Evolutionary conservation across 192 early-diverging fungal species (phyloP), one percentile per base, ranked within the genome.

Genomic region (Umbelopsis vinacea): DNA sequence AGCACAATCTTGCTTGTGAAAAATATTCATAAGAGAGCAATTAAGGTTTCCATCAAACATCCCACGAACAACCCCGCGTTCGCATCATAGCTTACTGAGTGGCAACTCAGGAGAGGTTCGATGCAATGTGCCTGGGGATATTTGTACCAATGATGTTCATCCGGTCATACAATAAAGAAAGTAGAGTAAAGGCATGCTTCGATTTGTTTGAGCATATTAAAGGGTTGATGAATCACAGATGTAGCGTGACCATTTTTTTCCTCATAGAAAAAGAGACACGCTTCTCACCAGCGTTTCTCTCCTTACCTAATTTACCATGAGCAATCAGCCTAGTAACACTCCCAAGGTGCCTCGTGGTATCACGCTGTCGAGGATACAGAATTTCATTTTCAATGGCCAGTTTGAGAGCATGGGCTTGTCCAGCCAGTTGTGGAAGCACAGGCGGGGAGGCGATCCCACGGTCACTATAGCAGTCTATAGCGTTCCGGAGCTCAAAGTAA

Each of bases 301-400:
- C 17, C 57, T 37, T 37, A 37, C 29, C 33, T 50, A 0, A 37
- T 14, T 37, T 29, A 26, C 57, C 33, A 63, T 63, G 57, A 26
- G 15, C 23, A 6, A 63, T 6, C 57, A 29, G 19, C 57, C 57
- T 63, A 22, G 69, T 24, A 70, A 47, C 10, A 53, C 74, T 14
- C 85, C 87, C 7, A 73, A 81, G n/a, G 69, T 88, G 12, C 69
- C 82, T 26, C 88, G 90, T 1, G 78, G 79, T 47, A 93, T 99
- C 46, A 95, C 94, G 6, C 72, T 92, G 38, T 81, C 84, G 17
- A 85, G 95, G 0, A 77, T 97, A 8, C 75, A 85, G 46, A 95
- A 90, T 67, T 98, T 96, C 71, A 70, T 91, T 21, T 71, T 85
- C 43, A 10, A 66, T 9, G 75, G 74, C 46, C 74, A 80, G 33